These are phyloP conservation scores for Waltergamsia citrina DNA, from an alignment of 2,329 filamentous ascomycete species.

Conservation along the genomic window DNA sequence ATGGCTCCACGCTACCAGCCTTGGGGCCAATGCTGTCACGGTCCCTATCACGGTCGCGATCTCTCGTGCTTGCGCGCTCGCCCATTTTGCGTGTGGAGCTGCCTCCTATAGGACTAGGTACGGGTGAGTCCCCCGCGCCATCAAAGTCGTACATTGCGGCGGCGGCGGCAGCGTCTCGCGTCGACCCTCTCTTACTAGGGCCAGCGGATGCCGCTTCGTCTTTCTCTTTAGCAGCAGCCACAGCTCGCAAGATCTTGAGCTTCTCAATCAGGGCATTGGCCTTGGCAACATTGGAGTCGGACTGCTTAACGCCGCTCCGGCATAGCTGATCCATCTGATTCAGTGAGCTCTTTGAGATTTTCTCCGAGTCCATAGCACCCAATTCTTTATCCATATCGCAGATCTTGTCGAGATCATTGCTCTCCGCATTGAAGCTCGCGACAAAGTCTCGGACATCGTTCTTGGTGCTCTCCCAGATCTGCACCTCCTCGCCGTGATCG, in stretches of 20 bases:
- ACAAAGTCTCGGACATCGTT: constrained; percentile 28
- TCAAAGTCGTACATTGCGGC: constrained; percentile 31
- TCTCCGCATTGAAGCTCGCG: constrained; percentile 29
- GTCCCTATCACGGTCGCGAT: constrained; percentile 24
- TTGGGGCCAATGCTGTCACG: constrained; percentile 46
- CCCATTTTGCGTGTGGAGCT: constrained; percentile 21
- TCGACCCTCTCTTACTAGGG: constrained; percentile 11
- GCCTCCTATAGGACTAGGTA: constrained; percentile 30
- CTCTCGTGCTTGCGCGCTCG: constrained; percentile 12
- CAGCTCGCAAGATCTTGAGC: constrained; percentile 30
- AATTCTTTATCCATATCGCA: constrained; percentile 29
- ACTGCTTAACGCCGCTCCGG: constrained; percentile 29
- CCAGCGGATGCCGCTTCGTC: constrained; percentile 11
- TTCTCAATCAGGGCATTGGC: constrained; percentile 30
- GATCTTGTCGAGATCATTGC: constrained; percentile 27
- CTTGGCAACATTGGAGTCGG: constrained; percentile 24
- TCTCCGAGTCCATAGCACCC: constrained; percentile 26
- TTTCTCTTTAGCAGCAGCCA: constrained; percentile 33
- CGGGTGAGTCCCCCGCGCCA: constrained; percentile 31
- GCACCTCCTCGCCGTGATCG: constrained; percentile 30
- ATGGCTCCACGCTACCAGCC: constrained; percentile 46
- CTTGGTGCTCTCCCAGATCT: constrained; percentile 32
- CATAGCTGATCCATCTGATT: constrained; percentile 32
- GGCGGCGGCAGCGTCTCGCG: constrained; percentile 11
- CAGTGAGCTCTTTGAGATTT: constrained; percentile 24